Conservation (phyloP, 345 rosid genomes). For the Atalantia buxifolia region DNA sequence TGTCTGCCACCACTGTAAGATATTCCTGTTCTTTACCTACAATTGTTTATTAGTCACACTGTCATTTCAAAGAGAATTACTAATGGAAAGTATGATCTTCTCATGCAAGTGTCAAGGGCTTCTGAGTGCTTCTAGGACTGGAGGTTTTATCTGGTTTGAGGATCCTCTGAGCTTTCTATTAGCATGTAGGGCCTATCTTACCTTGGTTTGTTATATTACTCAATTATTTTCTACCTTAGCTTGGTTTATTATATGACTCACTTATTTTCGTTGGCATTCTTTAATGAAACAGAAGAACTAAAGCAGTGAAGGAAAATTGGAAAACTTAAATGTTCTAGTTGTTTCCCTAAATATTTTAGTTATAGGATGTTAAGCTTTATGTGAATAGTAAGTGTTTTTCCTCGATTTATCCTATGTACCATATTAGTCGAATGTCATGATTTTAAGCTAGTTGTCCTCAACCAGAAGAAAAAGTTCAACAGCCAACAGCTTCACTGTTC, state of each 20-base stretch:
- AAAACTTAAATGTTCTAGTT: background rate
- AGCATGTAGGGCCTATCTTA: background rate
- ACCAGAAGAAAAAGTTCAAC: background rate
- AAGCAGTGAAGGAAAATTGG: background rate
- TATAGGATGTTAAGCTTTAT: background rate
- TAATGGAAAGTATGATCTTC: background rate
- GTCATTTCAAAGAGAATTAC: background rate
- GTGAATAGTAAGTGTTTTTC: background rate
- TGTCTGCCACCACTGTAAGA: background rate
- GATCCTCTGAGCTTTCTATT: background rate
- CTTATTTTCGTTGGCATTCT: background rate
- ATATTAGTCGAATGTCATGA: background rate
- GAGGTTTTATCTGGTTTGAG: background rate
- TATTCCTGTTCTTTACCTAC: background rate
- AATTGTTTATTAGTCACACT: background rate
- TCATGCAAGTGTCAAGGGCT: background rate
- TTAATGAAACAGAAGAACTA: background rate
- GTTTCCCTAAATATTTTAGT: background rate
- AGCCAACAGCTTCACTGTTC: background rate
- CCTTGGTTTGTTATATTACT: background rate
- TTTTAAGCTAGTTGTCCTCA: background rate
- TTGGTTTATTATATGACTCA: background rate
- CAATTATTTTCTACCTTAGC: background rate
- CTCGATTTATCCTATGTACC: background rate
- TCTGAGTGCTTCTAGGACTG: background rate